Evolutionary conservation across 2,329 filamentous ascomycete species (phyloP).

Genomic region (Beauveria sp.): DNA sequence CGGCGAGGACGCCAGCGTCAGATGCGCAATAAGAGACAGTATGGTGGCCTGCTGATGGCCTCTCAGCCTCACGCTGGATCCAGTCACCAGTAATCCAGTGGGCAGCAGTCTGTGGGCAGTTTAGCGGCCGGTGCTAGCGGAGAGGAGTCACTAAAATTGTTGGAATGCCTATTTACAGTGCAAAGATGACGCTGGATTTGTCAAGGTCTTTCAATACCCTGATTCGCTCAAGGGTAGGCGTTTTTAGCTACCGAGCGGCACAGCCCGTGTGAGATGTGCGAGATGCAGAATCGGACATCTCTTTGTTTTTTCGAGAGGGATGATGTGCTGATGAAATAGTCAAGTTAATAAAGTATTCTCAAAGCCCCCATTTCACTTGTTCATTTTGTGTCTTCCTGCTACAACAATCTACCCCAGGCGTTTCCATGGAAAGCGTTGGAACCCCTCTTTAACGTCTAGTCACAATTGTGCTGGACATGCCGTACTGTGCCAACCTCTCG

Average conservation of each 20-base stretch:
- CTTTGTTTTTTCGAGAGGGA: too few species aligned
- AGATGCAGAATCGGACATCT: background rate
- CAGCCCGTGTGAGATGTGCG: background rate
- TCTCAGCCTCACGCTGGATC: slow-evolving; percentile 30
- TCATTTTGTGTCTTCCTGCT: background rate
- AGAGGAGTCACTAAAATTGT: background rate
- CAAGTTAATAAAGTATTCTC: too few species aligned
- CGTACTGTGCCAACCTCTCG: background rate
- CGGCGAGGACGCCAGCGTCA: slow-evolving; percentile 9
- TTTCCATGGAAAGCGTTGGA: slow-evolving; percentile 3
- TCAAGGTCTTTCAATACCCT: background rate
- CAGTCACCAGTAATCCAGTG: slow-evolving; percentile 19
- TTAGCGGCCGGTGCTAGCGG: background rate
- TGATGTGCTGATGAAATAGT: too few species aligned
- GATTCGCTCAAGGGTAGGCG: background rate
- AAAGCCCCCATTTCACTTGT: too few species aligned
- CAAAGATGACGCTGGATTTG: too few species aligned
- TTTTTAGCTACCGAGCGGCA: slow-evolving; percentile 1
- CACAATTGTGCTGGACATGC: background rate
- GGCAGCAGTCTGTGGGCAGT: background rate
- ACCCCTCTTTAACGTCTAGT: background rate
- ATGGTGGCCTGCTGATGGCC: slow-evolving; percentile 32
- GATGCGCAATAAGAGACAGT: slow-evolving; percentile 20
- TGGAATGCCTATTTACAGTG: background rate
- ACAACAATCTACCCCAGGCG: background rate